These are phyloP conservation scores for Exophiala calicioides DNA, from an alignment of 2,329 filamentous ascomycete species.

Conservation along the genomic window DNA sequence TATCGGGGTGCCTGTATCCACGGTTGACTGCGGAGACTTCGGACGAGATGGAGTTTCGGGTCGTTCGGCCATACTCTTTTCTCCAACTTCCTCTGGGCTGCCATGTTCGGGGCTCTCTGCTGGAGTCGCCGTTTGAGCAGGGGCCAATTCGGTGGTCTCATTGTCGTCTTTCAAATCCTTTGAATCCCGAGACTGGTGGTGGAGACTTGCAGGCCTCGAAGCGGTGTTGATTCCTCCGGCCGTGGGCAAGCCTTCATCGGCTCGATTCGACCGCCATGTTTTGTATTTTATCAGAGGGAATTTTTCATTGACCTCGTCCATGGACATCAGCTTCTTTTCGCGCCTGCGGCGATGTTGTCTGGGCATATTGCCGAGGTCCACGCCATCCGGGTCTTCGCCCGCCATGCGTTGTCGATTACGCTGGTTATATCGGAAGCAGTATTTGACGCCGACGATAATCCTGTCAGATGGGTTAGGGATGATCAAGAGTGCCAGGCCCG, in stretches of 20 bases:
- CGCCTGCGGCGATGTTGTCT: constrained; percentile 80
- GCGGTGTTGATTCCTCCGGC: constrained; percentile 74
- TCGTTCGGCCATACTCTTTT: constrained; percentile 28
- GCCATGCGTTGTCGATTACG: constrained; percentile 77
- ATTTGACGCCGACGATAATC: constrained; percentile 99
- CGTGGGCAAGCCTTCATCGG: constrained; percentile 78
- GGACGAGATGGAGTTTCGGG: constrained; percentile 20
- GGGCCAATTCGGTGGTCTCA: constrained; percentile 18
- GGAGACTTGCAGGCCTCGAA: constrained; percentile 65
- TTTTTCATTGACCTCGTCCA: constrained; percentile 97
- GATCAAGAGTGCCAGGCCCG: background rate
- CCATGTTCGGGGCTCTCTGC: constrained; percentile 17
- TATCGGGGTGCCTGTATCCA: constrained; percentile 34
- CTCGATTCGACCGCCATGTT: constrained; percentile 81
- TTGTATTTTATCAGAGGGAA: constrained; percentile 98
- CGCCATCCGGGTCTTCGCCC: constrained; percentile 81
- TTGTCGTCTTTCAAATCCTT: constrained; percentile 17
- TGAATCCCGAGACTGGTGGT: constrained; percentile 45
- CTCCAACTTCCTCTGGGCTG: constrained; percentile 20
- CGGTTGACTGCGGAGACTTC: constrained; percentile 22
- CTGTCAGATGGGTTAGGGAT: constrained; percentile 50
- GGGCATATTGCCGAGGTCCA: constrained; percentile 83
- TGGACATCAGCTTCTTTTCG: constrained; percentile 98
- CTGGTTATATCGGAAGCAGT: constrained; percentile 98
- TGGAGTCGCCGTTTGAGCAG: constrained; percentile 13